Percentiles rank a stretch among this genome's conserved stretches.
Evolutionary conservation across 768 basidiomycete species (phyloP).

Genomic region (Amanita polypyramis): DNA sequence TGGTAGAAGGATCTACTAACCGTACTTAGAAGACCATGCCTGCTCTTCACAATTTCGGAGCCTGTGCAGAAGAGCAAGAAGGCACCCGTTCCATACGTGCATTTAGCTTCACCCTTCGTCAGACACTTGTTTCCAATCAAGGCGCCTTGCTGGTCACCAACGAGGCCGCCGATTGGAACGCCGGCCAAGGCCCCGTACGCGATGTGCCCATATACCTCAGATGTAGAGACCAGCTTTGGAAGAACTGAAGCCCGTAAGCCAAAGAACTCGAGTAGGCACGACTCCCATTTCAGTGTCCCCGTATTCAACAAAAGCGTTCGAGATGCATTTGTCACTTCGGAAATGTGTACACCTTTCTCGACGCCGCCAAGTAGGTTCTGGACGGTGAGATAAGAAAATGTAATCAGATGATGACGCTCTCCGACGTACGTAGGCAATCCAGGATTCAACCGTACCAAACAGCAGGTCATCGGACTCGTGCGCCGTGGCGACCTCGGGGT

Average conservation of each 20-base stretch:
- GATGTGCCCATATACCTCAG: constrained; percentile 84
- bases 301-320: constrained; percentile 89
- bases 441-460: constrained; percentile 96
- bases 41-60: constrained; percentile 71
- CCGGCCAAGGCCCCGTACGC: constrained; percentile 56
- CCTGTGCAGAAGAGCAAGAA: constrained; percentile 97
- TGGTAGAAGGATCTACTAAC: constrained; percentile 26
- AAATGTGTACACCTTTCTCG: constrained; percentile 63
- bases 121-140: constrained; percentile 95
- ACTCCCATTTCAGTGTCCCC: constrained; percentile 73
- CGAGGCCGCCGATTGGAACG: constrained; percentile 81
- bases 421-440: constrained; percentile 74
- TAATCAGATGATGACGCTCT: not conserved
- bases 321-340: constrained; percentile 93
- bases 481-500: constrained; percentile 64
- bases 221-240: constrained; percentile 82
- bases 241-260: constrained; percentile 67
- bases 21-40: constrained; percentile 83
- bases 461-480: constrained; percentile 72
- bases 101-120: constrained; percentile 87
- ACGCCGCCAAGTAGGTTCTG: constrained; percentile 81
- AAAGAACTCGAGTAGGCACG: constrained; percentile 79
- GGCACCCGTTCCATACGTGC: constrained; percentile 96
- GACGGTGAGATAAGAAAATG: not conserved
- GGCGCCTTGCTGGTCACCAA: constrained; percentile 98